Base-by-base conservation (phyloP, 208 protist genomes). In the Crithidia thermophila region DNA sequence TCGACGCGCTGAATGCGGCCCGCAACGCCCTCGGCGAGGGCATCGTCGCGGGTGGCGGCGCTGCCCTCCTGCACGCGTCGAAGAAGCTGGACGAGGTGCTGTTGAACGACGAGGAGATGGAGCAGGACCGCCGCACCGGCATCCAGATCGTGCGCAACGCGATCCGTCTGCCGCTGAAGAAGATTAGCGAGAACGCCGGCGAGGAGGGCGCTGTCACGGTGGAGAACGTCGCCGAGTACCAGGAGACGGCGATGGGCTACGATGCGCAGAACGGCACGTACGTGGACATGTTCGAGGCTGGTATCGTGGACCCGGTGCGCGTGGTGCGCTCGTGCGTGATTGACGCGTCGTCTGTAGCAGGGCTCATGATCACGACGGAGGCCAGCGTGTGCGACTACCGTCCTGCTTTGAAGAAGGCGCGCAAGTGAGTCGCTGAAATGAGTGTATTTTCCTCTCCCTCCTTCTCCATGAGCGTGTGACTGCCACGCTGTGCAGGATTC, bases 251-350 rank as follows among this genome's bases (percentile, higher is more conserved):
- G 46, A 91, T 97, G 77, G 98, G 98, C 62, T 99, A 97, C 82
- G 96, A 99, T 72, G 97, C 98, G 21, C 85, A 95, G 62, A 98
- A 96, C 43, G 82, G 83, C 67, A 68, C 92, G 39, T 99, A 99
- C 77, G 90, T 93, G 49, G 89, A 99, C 81, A 99, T 99, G 98
- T 94, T 99, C 73, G 75, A 98, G 56, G 87, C 88, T 10, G 99
- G 99, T 53, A 99, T 99, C 80, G 97, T 99, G 52, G 99, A 99
- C 86, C 99, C 99, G 52, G 95, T 98, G 20, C 99, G 99, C 85
- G 99, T 99, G 20, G 98, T 99, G 62, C 85, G 90, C 20, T 99
- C 98, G 9, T 98, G 98, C 43, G 87, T 99, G 3, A 73, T 98
- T 23, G 98, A 99, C 72, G 98, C 98, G 23, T 76, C 98, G 4